Base-by-base conservation (phyloP, 148 eudicot species). In the Dysphania ambrosioides region DNA sequence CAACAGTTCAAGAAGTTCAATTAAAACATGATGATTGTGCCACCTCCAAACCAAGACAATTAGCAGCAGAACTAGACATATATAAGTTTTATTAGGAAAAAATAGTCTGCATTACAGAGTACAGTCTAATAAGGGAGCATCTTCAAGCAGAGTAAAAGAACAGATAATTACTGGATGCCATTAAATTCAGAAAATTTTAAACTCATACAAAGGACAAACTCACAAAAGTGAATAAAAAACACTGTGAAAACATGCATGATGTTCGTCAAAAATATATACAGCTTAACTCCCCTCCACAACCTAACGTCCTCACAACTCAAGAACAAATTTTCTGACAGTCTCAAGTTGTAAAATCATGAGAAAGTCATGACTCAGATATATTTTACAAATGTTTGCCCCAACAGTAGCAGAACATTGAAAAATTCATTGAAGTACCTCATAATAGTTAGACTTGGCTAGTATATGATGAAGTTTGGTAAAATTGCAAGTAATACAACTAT, bases 21-120 rank as follows among this genome's bases (percentile, higher is more conserved):
- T 72, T 16, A 60, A 21, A 26, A 16, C 38, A 41, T 62, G 44
- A 59, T 18, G 44, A 73, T 12, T 73, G 59, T 61, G 76, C 32
- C 69, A 47, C n/a, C 69, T 21, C 44, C 38, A 73, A 47, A 44
- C 3, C 4, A 36, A 12, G 58, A 61, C 18, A 62, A 21, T 27
- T 19, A 73, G 51, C 57, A 73, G 21, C 35, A 59, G 53, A 31
- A 35, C 11, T 9, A 56, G 2, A 59, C 0, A 1, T 59, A 34
- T 29, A 29, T 41, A 26, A 73, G 15, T 18, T 38, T 24, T 53
- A 31, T 21, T 29, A 51, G 61, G 19, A 21, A 8, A 36, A 6
- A 35, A 27, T 58, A 24, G 42, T 35, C 10, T 2, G 5, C 1
- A 34, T 13, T 12, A 70, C 38, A 10, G 31, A 19, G 31, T 69